Percentiles rank a stretch among this genome's conserved stretches.
phyloP scores from a whole-genome alignment of 2,329 filamentous ascomycete genomes.

The Tolypocladium cylindrosporum region DNA sequence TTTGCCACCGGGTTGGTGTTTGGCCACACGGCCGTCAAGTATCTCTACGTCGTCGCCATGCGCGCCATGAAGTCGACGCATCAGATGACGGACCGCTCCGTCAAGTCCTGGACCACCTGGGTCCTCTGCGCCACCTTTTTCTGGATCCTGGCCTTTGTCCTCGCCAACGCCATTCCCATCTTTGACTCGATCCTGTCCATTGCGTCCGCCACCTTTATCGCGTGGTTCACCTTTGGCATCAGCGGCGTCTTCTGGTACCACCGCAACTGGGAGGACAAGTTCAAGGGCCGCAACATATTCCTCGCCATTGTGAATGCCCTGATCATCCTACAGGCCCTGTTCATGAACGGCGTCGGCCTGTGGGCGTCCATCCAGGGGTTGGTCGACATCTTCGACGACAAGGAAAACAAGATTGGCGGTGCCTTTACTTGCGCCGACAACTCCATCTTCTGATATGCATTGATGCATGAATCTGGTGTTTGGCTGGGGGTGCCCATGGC shows the following conservation, averaged over 20 bases:
- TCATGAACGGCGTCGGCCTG: constrained; percentile 24
- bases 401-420: no score
- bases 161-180: constrained; percentile 26
- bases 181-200: constrained; percentile 27
- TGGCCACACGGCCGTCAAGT: constrained; percentile 21
- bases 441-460: no score
- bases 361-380: constrained; percentile 22
- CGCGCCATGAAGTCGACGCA: constrained; percentile 19
- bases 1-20: constrained; percentile 20
- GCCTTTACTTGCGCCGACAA: no score
- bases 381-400: constrained; percentile 15
- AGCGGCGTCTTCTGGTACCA: constrained; percentile 25
- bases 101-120: constrained; percentile 24
- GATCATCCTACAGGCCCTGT: constrained; percentile 20
- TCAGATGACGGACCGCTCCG: constrained; percentile 20
- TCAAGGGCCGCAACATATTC: no score
- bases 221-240: constrained; percentile 27
- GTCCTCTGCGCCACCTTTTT: constrained; percentile 21
- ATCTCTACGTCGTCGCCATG: constrained; percentile 22
- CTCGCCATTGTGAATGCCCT: constrained; percentile 12
- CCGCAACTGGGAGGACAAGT: constrained; percentile 20
- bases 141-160: constrained; percentile 23
- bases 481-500: no score
- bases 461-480: no score
- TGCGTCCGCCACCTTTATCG: constrained; percentile 23